Conservation (phyloP, 1,139 yeast species). For the Yamadazyma atlantica region DNA sequence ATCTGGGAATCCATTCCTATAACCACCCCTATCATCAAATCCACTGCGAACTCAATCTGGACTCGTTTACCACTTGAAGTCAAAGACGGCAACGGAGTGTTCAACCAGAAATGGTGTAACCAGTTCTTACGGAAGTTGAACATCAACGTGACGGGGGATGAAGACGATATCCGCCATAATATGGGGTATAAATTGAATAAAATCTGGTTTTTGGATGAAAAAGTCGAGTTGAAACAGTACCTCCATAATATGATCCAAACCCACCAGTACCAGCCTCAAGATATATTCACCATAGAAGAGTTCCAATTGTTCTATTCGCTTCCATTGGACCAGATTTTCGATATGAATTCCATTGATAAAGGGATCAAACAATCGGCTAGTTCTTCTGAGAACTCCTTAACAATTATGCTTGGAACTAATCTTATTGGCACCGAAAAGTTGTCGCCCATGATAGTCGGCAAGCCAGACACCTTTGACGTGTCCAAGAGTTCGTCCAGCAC, state of each 20-base stretch:
- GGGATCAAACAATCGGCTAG: slow-evolving; percentile 45
- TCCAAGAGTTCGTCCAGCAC: slow-evolving; percentile 29
- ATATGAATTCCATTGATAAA: slow-evolving; percentile 46
- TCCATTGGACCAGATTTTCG: slow-evolving; percentile 61
- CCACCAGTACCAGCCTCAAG: slow-evolving; percentile 47
- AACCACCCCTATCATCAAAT: slow-evolving; percentile 61
- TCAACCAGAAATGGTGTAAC: slow-evolving; percentile 65
- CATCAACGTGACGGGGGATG: slow-evolving; percentile 48
- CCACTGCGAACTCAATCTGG: slow-evolving; percentile 67
- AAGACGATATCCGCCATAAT: slow-evolving; percentile 38
- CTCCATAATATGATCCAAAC: slow-evolving; percentile 29
- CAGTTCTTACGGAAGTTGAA: slow-evolving; percentile 57
- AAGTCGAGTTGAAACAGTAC: slow-evolving; percentile 40
- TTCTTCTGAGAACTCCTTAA: slow-evolving; percentile 53
- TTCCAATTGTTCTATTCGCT: slow-evolving; percentile 59
- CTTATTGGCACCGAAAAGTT: slow-evolving; percentile 63
- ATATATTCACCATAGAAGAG: slow-evolving; percentile 62
- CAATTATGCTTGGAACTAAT: slow-evolving; percentile 64
- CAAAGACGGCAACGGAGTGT: slow-evolving; percentile 64
- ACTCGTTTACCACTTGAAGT: slow-evolving; percentile 52
- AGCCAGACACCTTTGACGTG: slow-evolving; percentile 54
- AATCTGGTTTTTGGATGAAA: slow-evolving; percentile 63
- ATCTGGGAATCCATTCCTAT: slow-evolving; percentile 68
- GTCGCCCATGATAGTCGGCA: slow-evolving; percentile 61
- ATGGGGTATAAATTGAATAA: slow-evolving; percentile 46